A percentile compares a stretch with the other conserved stretches of the same genome.
These are phyloP conservation scores for Cystobasidium onofrii DNA, from an alignment of 768 basidiomycete species.

Conservation along the genomic window DNA sequence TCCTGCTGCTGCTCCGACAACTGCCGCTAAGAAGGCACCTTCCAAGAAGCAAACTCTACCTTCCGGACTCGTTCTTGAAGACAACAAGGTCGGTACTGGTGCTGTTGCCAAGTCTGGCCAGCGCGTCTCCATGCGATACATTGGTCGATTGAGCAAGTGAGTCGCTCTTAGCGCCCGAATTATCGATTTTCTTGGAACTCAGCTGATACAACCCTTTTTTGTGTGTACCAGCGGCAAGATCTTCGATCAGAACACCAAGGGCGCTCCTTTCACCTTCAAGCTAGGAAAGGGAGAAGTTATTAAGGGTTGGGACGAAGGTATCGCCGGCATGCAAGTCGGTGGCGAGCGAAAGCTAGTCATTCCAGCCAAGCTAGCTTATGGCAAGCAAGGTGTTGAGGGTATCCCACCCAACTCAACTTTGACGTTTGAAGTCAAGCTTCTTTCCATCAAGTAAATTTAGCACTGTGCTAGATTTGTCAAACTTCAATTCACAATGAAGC, in stretches of 20 bases:
- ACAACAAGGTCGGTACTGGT: conserved; percentile 72
- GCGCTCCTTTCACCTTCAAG: conserved; percentile 64
- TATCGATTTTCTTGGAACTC: no score
- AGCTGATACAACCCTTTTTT: neutral
- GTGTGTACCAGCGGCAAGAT: conserved; percentile 51
- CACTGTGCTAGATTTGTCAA: neutral
- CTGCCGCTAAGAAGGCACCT: conserved; percentile 45
- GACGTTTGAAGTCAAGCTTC: conserved; percentile 41
- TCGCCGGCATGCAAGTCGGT: conserved; percentile 78
- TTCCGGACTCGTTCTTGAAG: conserved; percentile 67
- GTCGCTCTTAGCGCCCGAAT: no score
- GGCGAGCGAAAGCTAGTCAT: conserved; percentile 76
- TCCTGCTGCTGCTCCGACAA: conserved; percentile 27
- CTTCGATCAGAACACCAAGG: conserved; percentile 56
- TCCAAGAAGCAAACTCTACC: conserved; percentile 51
- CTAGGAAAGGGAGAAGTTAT: conserved; percentile 87
- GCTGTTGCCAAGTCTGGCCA: conserved; percentile 77
- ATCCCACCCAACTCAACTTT: conserved; percentile 56
- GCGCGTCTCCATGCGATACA: conserved; percentile 76
- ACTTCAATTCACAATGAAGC: no score
- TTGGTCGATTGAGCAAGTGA: conserved; percentile 68
- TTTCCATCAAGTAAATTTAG: conserved; percentile 37
- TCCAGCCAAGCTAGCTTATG: conserved; percentile 63
- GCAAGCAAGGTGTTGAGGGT: conserved; percentile 53
- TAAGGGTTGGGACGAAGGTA: conserved; percentile 82